Percentiles rank a stretch among this genome's conserved stretches.
These are phyloP conservation scores for Magnolia changhungtana DNA, from an alignment of 164 flowering plant species.

Conservation along the genomic window DNA sequence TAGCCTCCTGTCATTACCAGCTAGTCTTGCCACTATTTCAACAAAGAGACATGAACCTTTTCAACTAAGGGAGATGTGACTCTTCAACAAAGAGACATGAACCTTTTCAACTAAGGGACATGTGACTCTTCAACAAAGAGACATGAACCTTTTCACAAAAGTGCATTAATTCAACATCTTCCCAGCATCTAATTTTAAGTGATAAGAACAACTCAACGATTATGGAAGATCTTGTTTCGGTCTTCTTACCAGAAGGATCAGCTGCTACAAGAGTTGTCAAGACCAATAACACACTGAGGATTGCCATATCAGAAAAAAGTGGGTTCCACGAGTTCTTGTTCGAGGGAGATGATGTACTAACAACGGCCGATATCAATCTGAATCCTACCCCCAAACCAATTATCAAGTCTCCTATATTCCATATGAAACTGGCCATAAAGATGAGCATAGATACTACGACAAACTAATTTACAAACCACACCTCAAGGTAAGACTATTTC, in stretches of 20 bases:
- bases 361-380: not conserved
- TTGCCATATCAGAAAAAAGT: constrained; percentile 28
- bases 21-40: too few relatives aligned
- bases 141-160: too few relatives aligned
- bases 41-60: too few relatives aligned
- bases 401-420: not conserved
- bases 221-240: too few relatives aligned
- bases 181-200: too few relatives aligned
- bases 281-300: constrained; percentile 22
- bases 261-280: constrained; percentile 24
- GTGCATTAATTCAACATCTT: too few relatives aligned
- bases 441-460: not conserved
- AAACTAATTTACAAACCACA: not conserved
- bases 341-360: constrained; percentile 6
- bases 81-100: too few relatives aligned
- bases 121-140: too few relatives aligned
- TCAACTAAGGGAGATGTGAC: too few relatives aligned
- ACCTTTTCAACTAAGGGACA: too few relatives aligned
- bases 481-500: not conserved
- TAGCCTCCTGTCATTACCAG: too few relatives aligned
- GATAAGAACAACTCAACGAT: too few relatives aligned
- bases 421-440: not conserved
- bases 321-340: constrained; percentile 31
- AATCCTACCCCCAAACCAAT: not conserved
- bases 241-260: not conserved